Conservation (phyloP, 2,329 filamentous ascomycete species). For the Beauveria sp. region DNA sequence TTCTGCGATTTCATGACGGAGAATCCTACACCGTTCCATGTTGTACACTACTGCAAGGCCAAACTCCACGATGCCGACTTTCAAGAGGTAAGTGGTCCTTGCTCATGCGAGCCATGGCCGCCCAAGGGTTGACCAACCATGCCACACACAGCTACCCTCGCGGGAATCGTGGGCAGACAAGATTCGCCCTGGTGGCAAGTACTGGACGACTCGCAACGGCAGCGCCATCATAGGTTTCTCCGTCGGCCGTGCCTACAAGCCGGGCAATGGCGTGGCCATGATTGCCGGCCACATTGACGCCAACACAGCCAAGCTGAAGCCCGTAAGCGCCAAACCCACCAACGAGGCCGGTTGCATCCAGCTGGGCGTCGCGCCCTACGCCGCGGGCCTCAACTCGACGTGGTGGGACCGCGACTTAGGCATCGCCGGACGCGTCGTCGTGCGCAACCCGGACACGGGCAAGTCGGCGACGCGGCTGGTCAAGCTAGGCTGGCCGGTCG, state of each 20-base stretch:
- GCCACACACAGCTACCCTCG: conserved; percentile 53
- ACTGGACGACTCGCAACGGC: conserved; percentile 80
- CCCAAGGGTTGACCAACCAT: not conserved
- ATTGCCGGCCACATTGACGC: conserved; percentile 91
- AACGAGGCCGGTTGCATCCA: conserved; percentile 79
- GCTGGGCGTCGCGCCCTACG: conserved; percentile 87
- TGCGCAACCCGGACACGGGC: conserved; percentile 62
- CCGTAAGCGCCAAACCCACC: conserved; percentile 67
- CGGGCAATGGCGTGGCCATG: conserved; percentile 81
- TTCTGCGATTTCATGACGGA: conserved; percentile 82
- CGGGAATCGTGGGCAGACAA: conserved; percentile 69
- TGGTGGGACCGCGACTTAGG: conserved; percentile 97
- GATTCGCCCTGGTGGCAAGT: conserved; percentile 74
- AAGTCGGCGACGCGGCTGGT: conserved; percentile 78
- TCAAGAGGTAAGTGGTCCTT: conserved; percentile 46
- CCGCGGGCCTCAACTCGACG: conserved; percentile 75
- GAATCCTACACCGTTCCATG: conserved; percentile 91
- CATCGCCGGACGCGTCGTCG: conserved; percentile 81
- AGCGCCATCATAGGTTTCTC: conserved; percentile 80
- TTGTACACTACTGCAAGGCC: conserved; percentile 68
- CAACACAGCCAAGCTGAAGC: conserved; percentile 84
- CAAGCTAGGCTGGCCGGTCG: conserved; percentile 91
- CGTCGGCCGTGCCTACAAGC: conserved; percentile 70
- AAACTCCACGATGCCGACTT: conserved; percentile 69
- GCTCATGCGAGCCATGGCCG: not conserved